Evolutionary conservation across 2,329 filamentous ascomycete genomes (phyloP).

Genomic region (Diaporthe velutina): DNA sequence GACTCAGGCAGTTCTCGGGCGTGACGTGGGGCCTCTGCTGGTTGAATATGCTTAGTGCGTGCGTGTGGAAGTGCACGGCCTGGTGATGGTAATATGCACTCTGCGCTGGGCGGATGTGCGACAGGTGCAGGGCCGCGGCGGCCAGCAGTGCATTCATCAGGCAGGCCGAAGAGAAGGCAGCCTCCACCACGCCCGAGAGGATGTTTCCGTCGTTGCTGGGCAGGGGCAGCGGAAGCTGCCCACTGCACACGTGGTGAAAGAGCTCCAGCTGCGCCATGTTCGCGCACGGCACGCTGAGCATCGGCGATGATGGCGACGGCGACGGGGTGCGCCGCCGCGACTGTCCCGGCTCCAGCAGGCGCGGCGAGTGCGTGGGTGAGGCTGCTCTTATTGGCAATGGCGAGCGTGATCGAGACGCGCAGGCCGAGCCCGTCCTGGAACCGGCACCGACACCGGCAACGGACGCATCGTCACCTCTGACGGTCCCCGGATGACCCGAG

Average conservation of each 20-base stretch:
- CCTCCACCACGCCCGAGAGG: conserved; percentile 21
- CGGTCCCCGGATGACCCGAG: neutral
- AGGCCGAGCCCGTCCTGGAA: conserved; percentile 2
- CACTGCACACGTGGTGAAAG: conserved; percentile 26
- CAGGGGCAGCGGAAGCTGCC: conserved; percentile 10
- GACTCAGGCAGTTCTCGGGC: conserved; percentile 52
- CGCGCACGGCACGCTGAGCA: conserved; percentile 1
- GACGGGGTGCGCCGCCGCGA: neutral
- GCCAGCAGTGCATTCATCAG: conserved; percentile 34
- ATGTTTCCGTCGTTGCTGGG: conserved; percentile 6
- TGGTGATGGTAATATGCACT: conserved; percentile 49
- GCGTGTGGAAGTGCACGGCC: conserved; percentile 60
- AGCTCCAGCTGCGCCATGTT: conserved; percentile 32
- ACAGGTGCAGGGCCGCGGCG: conserved; percentile 25
- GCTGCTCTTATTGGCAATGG: neutral
- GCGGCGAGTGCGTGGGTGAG: neutral
- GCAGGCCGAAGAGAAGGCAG: conserved; percentile 22
- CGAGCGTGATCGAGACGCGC: conserved; percentile 7
- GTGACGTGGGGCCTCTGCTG: conserved; percentile 46
- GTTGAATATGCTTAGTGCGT: conserved; percentile 56
- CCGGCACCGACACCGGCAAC: neutral
- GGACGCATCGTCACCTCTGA: neutral
- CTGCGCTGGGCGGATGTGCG: conserved; percentile 38
- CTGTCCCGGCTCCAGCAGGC: neutral
- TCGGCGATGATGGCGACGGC: neutral